Base-by-base conservation (phyloP, 352 stramenopile species). In the Pythium grandisporangium region DNA sequence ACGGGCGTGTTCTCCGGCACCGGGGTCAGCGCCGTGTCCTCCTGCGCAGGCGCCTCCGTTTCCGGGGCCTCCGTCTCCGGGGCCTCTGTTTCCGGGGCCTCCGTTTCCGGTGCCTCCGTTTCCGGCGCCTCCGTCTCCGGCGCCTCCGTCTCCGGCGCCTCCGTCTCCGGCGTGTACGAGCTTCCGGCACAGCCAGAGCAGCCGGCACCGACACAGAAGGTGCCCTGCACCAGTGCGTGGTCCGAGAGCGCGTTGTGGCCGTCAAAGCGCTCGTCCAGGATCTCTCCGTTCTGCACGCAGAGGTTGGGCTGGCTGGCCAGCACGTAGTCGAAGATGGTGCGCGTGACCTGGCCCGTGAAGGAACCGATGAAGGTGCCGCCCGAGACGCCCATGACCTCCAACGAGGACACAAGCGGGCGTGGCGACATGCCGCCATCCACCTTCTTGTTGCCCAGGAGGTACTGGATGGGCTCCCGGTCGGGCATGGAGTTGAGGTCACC, bases 301-400 rank as follows among this genome's bases (percentile, higher is more conserved):
- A 55, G 35, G 6, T 45, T 21, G 7, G 17, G 14, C 4, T 40
- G 11, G 16, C 37, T 42, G 2, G 48, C 48, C 5, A 55, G 38
- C 2, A 55, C 48, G 38, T 51, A 55, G 48, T 55, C 48, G 16
- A 55, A 39, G 7, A 48, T 29, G 11, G 48, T 55, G 20, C n/a
- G 24, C 21, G 32, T 51, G 17, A 53, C 19, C 3, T 21, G 8
- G 14, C 41, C 42, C 6, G 30, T 38, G 41, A 55, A 55, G 29
- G 44, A 45, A 30, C 48, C 48, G 17, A 55, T 55, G 33, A 55
- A 55, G n/a, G 48, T 55, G 27, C 48, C 48, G 4, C 42, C 41
- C 4, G 30, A 45, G 5, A n/a, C 35, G 17, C 33, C 41, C 16
- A 30, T 30, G 13, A 36, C 14, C 5, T 55, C 41, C 13, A 55